Conservation (phyloP, 2,329 filamentous ascomycete species). For the Pseudopyricularia javanii region DNA sequence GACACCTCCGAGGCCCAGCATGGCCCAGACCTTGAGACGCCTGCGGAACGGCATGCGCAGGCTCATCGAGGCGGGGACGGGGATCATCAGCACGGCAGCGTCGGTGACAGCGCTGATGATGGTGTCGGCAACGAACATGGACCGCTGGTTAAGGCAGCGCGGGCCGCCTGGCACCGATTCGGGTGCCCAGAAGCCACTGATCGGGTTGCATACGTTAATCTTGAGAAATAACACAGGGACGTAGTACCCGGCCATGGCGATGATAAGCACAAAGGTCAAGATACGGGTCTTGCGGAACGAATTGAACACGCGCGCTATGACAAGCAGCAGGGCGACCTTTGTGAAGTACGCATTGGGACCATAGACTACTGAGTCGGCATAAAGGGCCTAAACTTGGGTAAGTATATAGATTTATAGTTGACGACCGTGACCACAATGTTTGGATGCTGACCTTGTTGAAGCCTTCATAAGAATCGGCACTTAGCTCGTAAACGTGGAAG, state of each 20-base stretch:
- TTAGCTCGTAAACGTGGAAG: background rate
- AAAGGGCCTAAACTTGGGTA: background rate
- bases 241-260: slow-evolving; percentile 13
- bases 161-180: background rate
- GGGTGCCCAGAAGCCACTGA: background rate
- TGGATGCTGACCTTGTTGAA: background rate
- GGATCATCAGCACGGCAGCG: background rate
- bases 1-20: background rate
- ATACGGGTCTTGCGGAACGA: slow-evolving; percentile 3
- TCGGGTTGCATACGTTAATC: background rate
- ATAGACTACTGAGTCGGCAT: background rate
- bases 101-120: slow-evolving; percentile 1
- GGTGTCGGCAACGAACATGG: slow-evolving; percentile 1
- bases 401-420: background rate
- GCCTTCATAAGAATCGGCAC: background rate
- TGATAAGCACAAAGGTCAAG: slow-evolving; percentile 30
- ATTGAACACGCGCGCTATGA: background rate
- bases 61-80: background rate
- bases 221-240: background rate
- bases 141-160: background rate
- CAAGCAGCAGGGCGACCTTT: background rate
- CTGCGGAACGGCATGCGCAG: background rate
- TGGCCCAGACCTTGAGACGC: background rate
- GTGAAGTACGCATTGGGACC: slow-evolving; percentile 1
- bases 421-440: background rate